Evolutionary conservation across 495 filamentous ascomycete species (phyloP).

Genomic region (Tuber borchii): DNA sequence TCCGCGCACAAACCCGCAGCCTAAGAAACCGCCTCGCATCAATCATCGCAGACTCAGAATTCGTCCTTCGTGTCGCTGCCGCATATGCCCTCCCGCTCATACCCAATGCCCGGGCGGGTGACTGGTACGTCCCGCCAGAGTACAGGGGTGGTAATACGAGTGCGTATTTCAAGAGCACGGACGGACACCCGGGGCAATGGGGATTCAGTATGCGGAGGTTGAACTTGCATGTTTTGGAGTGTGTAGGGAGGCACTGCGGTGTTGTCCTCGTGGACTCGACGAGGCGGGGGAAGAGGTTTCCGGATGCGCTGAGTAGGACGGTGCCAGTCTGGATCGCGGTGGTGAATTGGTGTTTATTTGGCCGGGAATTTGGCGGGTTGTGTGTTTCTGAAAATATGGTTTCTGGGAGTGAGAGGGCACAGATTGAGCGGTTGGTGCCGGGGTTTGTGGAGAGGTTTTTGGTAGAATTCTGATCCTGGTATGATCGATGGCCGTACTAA

Average conservation of each 20-base stretch:
- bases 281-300: conserved; percentile 78
- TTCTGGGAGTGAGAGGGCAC: conserved; percentile 65
- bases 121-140: conserved; percentile 79
- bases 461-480: conserved; percentile 43
- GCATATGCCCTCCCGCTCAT: conserved; percentile 65
- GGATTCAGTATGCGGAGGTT: conserved; percentile 74
- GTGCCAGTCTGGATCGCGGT: conserved; percentile 88
- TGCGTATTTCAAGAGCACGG: conserved; percentile 95
- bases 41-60: conserved; percentile 61
- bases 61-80: conserved; percentile 53
- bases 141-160: conserved; percentile 54
- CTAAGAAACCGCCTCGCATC: conserved; percentile 71
- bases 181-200: conserved; percentile 88
- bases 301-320: conserved; percentile 88
- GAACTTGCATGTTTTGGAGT: conserved; percentile 69
- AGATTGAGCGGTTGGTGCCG: conserved; percentile 64
- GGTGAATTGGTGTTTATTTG: conserved; percentile 73
- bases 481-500: conserved; percentile 24
- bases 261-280: conserved; percentile 96
- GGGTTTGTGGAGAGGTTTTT: conserved; percentile 58
- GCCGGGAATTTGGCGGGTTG: conserved; percentile 52
- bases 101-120: conserved; percentile 88
- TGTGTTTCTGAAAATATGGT: conserved; percentile 61
- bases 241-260: conserved; percentile 58
- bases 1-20: conserved; percentile 57